phyloP scores from a whole-genome alignment of 441 rosid species.

The Pelargonium citronellum region DNA sequence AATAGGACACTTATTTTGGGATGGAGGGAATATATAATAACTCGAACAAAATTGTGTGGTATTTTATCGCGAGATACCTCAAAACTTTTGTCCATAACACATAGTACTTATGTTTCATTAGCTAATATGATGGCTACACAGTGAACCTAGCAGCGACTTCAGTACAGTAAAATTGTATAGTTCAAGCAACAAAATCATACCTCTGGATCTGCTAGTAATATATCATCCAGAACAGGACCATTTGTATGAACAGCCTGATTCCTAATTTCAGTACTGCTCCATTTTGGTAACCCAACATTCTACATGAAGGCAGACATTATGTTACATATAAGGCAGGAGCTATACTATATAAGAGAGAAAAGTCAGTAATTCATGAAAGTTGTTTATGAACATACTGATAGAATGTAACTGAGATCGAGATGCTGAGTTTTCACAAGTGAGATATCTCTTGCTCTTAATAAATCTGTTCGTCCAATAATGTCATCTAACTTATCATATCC shows the following conservation, averaged over 20 bases:
- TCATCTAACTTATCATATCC: constrained; percentile 90
- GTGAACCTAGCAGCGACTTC: background rate
- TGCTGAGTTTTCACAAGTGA: constrained; percentile 96
- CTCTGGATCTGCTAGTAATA: constrained; percentile 75
- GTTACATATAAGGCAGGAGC: constrained; percentile 11
- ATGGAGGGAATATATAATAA: too few relatives aligned
- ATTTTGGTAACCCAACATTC: constrained; percentile 80
- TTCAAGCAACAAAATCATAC: constrained; percentile 29
- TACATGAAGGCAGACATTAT: constrained; percentile 26
- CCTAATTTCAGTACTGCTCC: constrained; percentile 83
- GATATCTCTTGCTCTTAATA: constrained; percentile 74
- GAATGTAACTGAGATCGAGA: constrained; percentile 74
- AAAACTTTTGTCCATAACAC: too few relatives aligned
- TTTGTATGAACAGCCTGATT: constrained; percentile 84
- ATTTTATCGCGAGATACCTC: too few relatives aligned
- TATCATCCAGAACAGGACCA: constrained; percentile 81
- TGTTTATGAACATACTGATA: constrained; percentile 50
- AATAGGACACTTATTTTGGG: too few relatives aligned
- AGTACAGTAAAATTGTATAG: background rate
- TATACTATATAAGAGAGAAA: background rate
- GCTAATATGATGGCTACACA: constrained; percentile 1
- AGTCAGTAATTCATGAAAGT: background rate
- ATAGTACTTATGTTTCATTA: background rate
- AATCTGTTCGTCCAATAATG: constrained; percentile 73
- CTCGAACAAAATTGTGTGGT: too few relatives aligned